Conservation (phyloP, 139 green algal species). For the Chlamydomonas sp. region DNA sequence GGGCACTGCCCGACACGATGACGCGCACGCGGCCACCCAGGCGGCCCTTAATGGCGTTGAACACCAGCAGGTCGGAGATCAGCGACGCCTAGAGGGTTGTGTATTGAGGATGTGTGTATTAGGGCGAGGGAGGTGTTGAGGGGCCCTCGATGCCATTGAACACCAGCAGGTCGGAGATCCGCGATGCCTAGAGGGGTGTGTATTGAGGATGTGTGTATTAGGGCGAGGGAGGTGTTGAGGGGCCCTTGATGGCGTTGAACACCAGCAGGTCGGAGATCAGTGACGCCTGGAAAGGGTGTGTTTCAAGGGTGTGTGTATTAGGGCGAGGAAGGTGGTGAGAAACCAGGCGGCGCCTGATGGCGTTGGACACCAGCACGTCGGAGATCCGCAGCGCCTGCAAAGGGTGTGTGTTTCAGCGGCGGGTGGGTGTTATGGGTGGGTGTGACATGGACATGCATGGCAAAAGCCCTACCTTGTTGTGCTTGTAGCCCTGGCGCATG, state of each 20-base stretch:
- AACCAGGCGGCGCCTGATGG: constrained; percentile 71
- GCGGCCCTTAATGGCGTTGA: constrained; percentile 78
- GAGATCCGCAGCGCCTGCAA: constrained; percentile 69
- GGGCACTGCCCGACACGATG: constrained; percentile 71
- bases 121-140: not conserved
- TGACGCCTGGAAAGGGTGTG: constrained; percentile 71
- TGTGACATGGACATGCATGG: not conserved
- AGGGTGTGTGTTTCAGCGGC: not conserved
- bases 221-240: not conserved
- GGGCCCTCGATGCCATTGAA: constrained; percentile 80
- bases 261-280: constrained; percentile 80
- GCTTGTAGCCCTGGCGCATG: constrained; percentile 52
- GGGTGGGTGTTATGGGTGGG: not conserved
- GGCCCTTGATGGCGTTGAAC: constrained; percentile 81
- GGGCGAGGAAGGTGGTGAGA: not conserved
- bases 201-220: not conserved
- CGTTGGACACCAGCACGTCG: constrained; percentile 85
- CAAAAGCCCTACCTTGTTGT: constrained; percentile 38
- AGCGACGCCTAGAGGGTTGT: constrained; percentile 65
- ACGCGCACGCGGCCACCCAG: constrained; percentile 75
- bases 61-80: constrained; percentile 82
- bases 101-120: not conserved
- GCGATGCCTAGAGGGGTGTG: constrained; percentile 56
- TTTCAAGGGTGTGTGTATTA: not conserved
- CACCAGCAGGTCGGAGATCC: constrained; percentile 76